Base-by-base conservation (phyloP, 768 basidiomycete genomes). In the Pulveroboletus frians region DNA sequence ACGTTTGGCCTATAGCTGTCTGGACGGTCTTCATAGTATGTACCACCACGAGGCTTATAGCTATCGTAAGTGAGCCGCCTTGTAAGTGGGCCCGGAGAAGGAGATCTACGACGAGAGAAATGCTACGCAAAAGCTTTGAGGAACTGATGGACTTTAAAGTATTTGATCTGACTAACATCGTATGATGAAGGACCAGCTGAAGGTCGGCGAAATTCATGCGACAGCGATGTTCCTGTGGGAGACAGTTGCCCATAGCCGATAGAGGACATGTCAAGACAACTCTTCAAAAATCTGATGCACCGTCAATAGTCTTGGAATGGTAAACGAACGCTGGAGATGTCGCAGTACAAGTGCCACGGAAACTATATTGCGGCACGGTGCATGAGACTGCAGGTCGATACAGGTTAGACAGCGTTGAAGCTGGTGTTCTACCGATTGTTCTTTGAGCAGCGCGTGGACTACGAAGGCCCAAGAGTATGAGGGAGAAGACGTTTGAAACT, bases 31-130 rank as follows among this genome's bases (percentile, higher is more conserved):
- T 74, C 74, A 56, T 73, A 72, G 39, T 66, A 56, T 15, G 61
- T 52, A 34, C 69, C 57, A 21, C 69, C 69, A 49, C 71, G 63
- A 26, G 77, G 74, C 27, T 71, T 69, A 61, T 81, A 83, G 43
- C 73, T 74, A 57, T 84, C 78, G 55, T 79, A 79, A 23, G 74
- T 58, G 49, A 66, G 71, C 49, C 61, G 59, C 58, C 74, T 69
- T 35, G 76, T 69, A 51, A 76, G 65, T 30, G 76, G 58, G 34
- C 69, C 68, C 42, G 80, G 76, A 43, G 83, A 78, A 38, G 76
- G 75, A 37, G 76, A 73, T 54, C 71, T 73, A 47, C 75, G 75
- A 55, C 73, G 75, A 47, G 55, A 21, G 37, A 56, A 54, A 44
- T 53, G 65, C 52, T 59, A 63, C 57, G 41, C 43, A 47, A 57